Evolutionary conservation across 108 stramenopile species (phyloP), one percentile per base, ranked within the genome.

Genomic region (Skeletonema potamos): DNA sequence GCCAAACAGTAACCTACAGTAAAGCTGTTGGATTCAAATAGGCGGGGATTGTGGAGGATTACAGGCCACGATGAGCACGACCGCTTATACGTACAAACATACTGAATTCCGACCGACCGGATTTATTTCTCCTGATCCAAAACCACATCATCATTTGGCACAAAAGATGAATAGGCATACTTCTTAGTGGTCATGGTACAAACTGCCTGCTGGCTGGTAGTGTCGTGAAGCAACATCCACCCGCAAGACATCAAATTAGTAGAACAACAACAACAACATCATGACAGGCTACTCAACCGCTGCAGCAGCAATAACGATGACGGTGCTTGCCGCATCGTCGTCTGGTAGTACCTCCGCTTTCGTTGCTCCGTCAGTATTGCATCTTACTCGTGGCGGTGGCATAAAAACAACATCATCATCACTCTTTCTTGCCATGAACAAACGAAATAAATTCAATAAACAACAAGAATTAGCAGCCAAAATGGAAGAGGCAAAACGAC

Each of bases 391-490:
- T 48, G 20, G 46, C 46, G 3, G 37, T 39, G 37, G 34, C 4
- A 36, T 10, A 7, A 18, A 11, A 4, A 44, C 62, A 28, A 37
- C 32, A 1, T 41, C 56, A 0, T 46, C 58, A 17, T 58, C 36
- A 11, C 29, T 64, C 34, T 29, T 55, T 17, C 18, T 4, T 0
- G 67, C 57, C 24, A 68, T 68, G 6, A 62, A 59, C 51, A 79
- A 64, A 20, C 66, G 66, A 55, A 62, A 62, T 30, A 79, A 79
- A 79, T 79, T 79, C 68, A 86, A 83, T 66, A 85, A 85, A 68
- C 88, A 89, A 65, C 78, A 83, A 62, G 88, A 89, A 28, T 54
- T 89, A 15, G 76, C 77, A n/a, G 82, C 79, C 27, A 89, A 89
- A 72, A 75, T 85, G 84, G 82, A 58, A 63, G 62, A 72, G 10